These are phyloP conservation scores for Mucor racemosus DNA, from an alignment of 371 early-diverging fungal species.

Conservation along the genomic window DNA sequence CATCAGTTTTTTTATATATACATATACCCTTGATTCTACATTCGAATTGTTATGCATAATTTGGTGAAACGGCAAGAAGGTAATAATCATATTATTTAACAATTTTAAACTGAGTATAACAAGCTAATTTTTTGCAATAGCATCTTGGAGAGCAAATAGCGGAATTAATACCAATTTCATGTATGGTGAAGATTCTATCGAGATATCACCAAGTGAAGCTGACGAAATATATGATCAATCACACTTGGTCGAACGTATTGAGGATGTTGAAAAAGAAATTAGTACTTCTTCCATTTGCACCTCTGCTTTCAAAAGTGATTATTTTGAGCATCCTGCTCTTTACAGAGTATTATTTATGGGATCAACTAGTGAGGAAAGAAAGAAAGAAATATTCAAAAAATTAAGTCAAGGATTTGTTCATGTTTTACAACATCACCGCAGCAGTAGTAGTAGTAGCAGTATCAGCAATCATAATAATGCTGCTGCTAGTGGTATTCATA, in stretches of 20 bases:
- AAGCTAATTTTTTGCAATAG: not conserved
- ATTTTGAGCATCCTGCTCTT: constrained; percentile 33
- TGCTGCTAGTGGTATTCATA: not conserved
- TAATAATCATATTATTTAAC: not conserved
- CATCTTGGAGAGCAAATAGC: not conserved
- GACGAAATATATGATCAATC: constrained; percentile 23
- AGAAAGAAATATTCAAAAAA: constrained; percentile 39
- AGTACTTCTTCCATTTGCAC: constrained; percentile 28
- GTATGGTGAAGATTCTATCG: constrained; percentile 18
- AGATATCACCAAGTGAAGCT: constrained; percentile 16
- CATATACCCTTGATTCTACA: not conserved
- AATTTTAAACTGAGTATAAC: not conserved
- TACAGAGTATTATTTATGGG: constrained; percentile 51
- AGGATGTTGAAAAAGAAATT: constrained; percentile 21
- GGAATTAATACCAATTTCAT: not conserved
- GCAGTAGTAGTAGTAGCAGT: not conserved
- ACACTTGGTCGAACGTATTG: constrained; percentile 19
- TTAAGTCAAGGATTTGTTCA: constrained; percentile 39
- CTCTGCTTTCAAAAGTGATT: constrained; percentile 16
- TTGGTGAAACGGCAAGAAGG: constrained; percentile 17
- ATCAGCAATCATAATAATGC: not conserved
- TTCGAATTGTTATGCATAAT: constrained; percentile 21
- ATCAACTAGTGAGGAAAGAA: constrained; percentile 33
- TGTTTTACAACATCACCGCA: constrained; percentile 19
- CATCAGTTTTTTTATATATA: not conserved